Evolutionary conservation across 768 basidiomycete species (phyloP), one percentile per base, ranked within the genome.

Genomic region (Tricholoma flavovirens): DNA sequence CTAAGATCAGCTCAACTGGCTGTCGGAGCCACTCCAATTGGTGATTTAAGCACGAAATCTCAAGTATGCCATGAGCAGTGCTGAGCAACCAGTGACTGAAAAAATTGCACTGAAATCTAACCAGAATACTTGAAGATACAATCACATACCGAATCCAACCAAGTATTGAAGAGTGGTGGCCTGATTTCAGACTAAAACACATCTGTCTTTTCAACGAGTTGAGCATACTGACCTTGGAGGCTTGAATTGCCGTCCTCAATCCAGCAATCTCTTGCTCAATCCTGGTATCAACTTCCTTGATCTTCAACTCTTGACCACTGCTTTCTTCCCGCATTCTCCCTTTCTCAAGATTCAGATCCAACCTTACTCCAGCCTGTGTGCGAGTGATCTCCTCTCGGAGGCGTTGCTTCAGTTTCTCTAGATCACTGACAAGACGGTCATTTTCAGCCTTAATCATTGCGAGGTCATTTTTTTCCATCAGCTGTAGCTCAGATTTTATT

Each of bases 321-420:
- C 85, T 86, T 76, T 98, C 95, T 67, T 98, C 95, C 52, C 96
- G 77, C 77, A 98, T 91, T 46, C 96, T 80, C 1, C 93, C 93
- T 71, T 98, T 98, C 76, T 99, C 96, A 22, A 98, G 73, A 71
- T 99, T 99, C 56, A 99, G 72, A 70, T 99, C 97, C 14, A 99
- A 73, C 52, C 96, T 77, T 3, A 99, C 97, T 15, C 94, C 94
- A 10, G 88, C 89, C 69, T 97, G 94, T 8, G 94, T 97, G 21
- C 88, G 81, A 3, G 86, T 89, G 52, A 97, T 90, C 67, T 98
- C 94, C 67, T 95, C 93, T 26, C 93, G 80, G 9, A 99, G 75
- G 5, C 92, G 83, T 69, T 94, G 93, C 75, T 98, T 97, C 42
- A 99, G 79, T 73, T 93, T 93, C 76, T 97, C 93, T 56, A 98